Evolutionary conservation across 768 basidiomycete species (phyloP), one percentile per base, ranked within the genome.

Genomic region (Exsudoporus frostii): DNA sequence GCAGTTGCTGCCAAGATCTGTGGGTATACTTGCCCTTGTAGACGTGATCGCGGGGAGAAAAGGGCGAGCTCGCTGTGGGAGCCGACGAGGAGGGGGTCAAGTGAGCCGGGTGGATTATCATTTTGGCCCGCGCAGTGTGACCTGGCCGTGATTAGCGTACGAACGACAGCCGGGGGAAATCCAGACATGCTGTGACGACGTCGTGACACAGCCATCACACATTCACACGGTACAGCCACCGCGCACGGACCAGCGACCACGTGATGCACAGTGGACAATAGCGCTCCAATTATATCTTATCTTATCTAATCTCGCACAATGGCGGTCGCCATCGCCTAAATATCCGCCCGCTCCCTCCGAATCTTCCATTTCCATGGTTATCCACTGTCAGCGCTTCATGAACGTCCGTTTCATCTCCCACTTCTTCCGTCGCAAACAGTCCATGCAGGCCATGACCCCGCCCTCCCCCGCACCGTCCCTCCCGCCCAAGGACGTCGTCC

Each of bases 1-100:
- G 83, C 20, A 85, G 67, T 57, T 84, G 77, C n/a, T 75, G 75
- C 83, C 83, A 85, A 19, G 81, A 83, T 65, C 81, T 71, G 59
- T 76, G 69, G 7, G 79, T 75, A 19, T 71, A 69, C 65, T 85
- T 85, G 48, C 83, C 83, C 61, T 85, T 85, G 69, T 78, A 81
- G n/a, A 68, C 49, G 57, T 65, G 59, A 59, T 66, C 62, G 57
- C 65, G 65, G 45, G 60, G 61, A 0, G 42, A 9, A 2, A 25
- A 17, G 0, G 15, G 7, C 5, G 55, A 43, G 51, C 15, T 48
- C 38, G 65, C 25, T 43, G 68, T 52, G 22, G 54, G 15, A 44
- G 53, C 50, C 53, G 68, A 50, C 14, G 61, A 56, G 30, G 58
- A 38, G 30, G 58, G 9, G 47, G 57, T 45, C 36, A 48, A 50